Conservation (phyloP, 2,329 filamentous ascomycete species). For the Colletotrichum gigasporum region DNA sequence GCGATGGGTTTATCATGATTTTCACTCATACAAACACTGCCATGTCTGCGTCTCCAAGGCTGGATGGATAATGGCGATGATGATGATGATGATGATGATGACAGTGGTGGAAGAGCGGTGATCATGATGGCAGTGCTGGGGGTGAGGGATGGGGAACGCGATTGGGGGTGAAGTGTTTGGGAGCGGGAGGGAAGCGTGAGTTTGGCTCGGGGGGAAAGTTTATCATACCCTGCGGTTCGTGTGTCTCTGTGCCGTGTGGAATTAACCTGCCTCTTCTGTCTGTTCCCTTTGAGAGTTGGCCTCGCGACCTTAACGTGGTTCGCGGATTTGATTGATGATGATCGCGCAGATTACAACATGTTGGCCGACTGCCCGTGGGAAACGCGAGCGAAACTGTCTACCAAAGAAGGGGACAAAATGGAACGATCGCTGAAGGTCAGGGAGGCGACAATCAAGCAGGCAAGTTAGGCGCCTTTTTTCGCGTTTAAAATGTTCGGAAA, state of each 20-base stretch:
- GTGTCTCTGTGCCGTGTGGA: not conserved
- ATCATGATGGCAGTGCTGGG: constrained; percentile 6
- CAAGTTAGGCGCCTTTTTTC: constrained; percentile 22
- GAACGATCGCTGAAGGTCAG: constrained; percentile 14
- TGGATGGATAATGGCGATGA: constrained; percentile 2
- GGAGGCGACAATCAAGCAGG: constrained; percentile 19
- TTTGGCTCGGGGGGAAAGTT: constrained; percentile 27
- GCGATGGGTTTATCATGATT: constrained; percentile 29
- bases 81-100: not conserved
- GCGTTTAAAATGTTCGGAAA: constrained; percentile 9
- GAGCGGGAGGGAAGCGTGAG: constrained; percentile 7
- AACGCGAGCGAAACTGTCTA: constrained; percentile 21
- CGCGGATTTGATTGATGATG: constrained; percentile 21
- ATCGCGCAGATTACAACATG: constrained; percentile 31
- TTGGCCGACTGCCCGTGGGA: constrained; percentile 10
- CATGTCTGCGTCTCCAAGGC: constrained; percentile 21
- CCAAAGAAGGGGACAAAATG: constrained; percentile 27
- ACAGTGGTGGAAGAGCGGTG: constrained; percentile 5
- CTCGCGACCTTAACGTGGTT: constrained; percentile 30
- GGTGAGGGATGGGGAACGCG: not conserved
- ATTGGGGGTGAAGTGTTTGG: not conserved
- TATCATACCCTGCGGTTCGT: constrained; percentile 32
- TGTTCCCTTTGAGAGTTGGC: constrained; percentile 5
- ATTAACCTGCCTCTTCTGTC: constrained; percentile 1
- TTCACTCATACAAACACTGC: constrained; percentile 30